Percentiles rank a stretch among this genome's conserved stretches.
Conservation (phyloP, 2,329 filamentous ascomycete species). For the Penicillium sp. region DNA sequence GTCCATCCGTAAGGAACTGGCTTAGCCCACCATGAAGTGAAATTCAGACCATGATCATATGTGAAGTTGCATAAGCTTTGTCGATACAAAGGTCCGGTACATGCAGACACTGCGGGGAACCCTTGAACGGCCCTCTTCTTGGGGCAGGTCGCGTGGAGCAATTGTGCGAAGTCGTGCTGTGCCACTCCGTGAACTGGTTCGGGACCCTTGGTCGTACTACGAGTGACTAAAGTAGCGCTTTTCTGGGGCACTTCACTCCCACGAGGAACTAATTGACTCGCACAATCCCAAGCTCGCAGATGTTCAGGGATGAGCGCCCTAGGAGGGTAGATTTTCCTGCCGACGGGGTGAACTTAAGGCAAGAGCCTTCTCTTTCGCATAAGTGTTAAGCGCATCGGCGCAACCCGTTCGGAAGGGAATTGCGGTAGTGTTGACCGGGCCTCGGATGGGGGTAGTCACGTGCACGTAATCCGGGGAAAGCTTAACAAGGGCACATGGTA, state of each 20-base stretch:
- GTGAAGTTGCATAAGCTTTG: slow-evolving; percentile 3
- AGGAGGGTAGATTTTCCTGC: neutral
- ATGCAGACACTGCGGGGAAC: slow-evolving; percentile 14
- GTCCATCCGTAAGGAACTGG: slow-evolving; percentile 33
- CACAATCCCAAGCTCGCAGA: neutral
- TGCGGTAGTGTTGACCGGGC: neutral
- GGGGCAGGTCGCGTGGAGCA: slow-evolving; percentile 1
- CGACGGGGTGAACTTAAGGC: neutral
- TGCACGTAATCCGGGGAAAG: slow-evolving; percentile 4
- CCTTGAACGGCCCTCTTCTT: slow-evolving; percentile 12
- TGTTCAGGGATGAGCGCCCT: neutral
- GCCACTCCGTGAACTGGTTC: neutral
- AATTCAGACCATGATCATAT: slow-evolving; percentile 20
- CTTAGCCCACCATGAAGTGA: slow-evolving; percentile 18
- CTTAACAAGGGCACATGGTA: neutral
- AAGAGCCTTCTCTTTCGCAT: neutral
- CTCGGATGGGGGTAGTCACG: slow-evolving; percentile 15
- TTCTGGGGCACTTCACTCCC: neutral
- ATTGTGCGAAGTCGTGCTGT: neutral
- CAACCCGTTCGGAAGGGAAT: neutral
- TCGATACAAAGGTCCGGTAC: slow-evolving; percentile 6
- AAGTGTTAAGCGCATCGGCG: neutral
- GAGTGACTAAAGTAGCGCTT: neutral
- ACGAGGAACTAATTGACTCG: neutral
- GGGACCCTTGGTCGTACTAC: neutral